Base-by-base conservation (phyloP, 2,329 filamentous ascomycete genomes). In the Penicillium hordei region DNA sequence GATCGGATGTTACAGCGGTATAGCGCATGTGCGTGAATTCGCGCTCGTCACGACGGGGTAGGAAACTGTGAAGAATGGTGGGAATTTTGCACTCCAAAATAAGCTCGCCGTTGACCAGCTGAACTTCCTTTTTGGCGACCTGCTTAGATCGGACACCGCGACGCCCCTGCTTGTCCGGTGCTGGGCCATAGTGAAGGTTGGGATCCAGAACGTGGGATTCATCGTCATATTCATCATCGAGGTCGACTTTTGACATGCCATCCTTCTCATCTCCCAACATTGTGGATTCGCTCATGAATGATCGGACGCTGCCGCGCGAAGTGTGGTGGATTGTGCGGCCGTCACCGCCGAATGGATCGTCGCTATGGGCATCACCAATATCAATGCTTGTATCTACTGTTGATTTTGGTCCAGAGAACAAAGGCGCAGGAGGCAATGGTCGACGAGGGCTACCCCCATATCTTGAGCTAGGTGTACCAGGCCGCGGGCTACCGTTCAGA, bases 11-110 rank as follows among this genome's bases (percentile, higher is more conserved):
- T n/a, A 96, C 94, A 10, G 94, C 94, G 0, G 93, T 97, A 74
- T 99, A 99, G 53, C 94, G 88, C 93, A 97, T 97, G 72, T 97
- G 93, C 0, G 94, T 99, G 74, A 99, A 99, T 72, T 99, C 94
- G 61, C 93, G 83, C 74, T 96, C 93, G 71, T 97, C 92, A 59
- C 93, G 86, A 17, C 93, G 86, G 0, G 95, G 95, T 60, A 99
- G 79, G 78, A 99, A 99, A 73, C 92, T 96, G 83, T 97, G 95
- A 40, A 99, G 82, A 66, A 97, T 99, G 0, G 94, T 99, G 0
- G 95, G 94, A 65, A 99, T 99, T 78, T 99, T 99, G 82, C 94
- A 97, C 79, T 99, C 94, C 46, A 99, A 82, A 58, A 99, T 93
- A 52, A 99, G 87, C 77, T 99, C 93, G 70, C 94, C 94, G 72